These are phyloP conservation scores for Wickerhamiella slavikovae DNA, from an alignment of 805 yeast species.

Conservation along the genomic window DNA sequence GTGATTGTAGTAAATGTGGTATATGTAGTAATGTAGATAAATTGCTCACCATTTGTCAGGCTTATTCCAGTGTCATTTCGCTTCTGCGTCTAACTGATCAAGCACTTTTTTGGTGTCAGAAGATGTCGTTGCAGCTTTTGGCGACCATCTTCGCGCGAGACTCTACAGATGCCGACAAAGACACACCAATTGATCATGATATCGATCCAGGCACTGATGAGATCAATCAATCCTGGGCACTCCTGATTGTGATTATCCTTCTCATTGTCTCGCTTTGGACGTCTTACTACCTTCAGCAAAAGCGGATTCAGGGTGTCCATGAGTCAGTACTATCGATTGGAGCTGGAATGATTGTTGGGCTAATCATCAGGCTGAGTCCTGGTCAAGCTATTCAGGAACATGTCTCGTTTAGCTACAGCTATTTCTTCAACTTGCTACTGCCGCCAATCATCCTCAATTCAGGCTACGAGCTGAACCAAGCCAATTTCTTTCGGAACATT, in stretches of 20 bases:
- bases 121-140: background rate
- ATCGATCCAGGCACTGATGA: constrained; percentile 82
- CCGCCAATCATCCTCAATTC: constrained; percentile 95
- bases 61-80: too few species aligned
- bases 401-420: constrained; percentile 82
- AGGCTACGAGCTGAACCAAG: constrained; percentile 92
- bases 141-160: constrained; percentile 13
- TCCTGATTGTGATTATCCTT: constrained; percentile 63
- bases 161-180: constrained; percentile 20
- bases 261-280: constrained; percentile 87
- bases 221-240: constrained; percentile 93
- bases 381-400: constrained; percentile 96
- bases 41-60: too few species aligned
- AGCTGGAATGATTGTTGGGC: constrained; percentile 91
- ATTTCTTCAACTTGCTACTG: constrained; percentile 77
- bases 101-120: background rate
- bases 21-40: too few species aligned
- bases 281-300: constrained; percentile 75
- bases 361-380: constrained; percentile 74
- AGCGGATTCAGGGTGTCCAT: constrained; percentile 85
- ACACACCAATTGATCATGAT: constrained; percentile 27
- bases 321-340: constrained; percentile 92
- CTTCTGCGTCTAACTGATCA: too few species aligned
- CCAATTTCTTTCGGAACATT: constrained; percentile 79
- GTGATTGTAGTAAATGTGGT: background rate